These are phyloP conservation scores for Suillus subalutaceus DNA, from an alignment of 768 basidiomycete genomes.

Conservation along the genomic window DNA sequence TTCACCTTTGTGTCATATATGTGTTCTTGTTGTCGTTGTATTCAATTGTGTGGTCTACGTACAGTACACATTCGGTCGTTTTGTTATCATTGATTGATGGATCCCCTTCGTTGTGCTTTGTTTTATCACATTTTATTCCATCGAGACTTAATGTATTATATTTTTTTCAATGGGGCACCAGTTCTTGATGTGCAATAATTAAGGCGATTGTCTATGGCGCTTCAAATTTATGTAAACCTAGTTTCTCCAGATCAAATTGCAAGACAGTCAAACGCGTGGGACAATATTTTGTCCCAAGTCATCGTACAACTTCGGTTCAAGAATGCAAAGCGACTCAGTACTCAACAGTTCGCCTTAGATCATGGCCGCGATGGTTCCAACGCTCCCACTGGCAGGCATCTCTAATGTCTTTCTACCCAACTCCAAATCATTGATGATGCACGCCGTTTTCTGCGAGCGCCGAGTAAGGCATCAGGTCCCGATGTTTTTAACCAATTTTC, in stretches of 20 bases:
- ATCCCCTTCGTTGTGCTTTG: background rate
- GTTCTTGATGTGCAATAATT: background rate
- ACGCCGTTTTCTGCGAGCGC: background rate
- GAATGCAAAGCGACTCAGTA: background rate
- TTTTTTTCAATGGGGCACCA: background rate
- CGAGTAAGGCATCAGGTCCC: background rate
- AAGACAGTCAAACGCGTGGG: background rate
- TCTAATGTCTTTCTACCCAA: background rate
- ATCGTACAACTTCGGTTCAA: background rate
- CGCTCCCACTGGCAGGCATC: background rate
- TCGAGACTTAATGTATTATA: background rate
- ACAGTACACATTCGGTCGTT: background rate
- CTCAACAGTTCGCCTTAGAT: background rate
- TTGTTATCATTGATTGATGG: background rate
- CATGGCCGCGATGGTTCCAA: background rate
- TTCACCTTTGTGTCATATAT: slow-evolving; percentile 1
- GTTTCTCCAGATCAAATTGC: background rate
- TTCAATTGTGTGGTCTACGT: background rate
- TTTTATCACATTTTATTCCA: background rate
- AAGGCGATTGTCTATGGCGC: too few relatives aligned
- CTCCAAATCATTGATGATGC: background rate
- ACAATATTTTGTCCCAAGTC: background rate
- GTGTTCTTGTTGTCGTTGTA: background rate
- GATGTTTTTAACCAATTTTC: background rate
- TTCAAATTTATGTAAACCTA: too few relatives aligned